A percentile compares a stretch with the other conserved stretches of the same genome.
Conservation (phyloP, 352 stramenopile species). For the Pythium phragmitis region DNA sequence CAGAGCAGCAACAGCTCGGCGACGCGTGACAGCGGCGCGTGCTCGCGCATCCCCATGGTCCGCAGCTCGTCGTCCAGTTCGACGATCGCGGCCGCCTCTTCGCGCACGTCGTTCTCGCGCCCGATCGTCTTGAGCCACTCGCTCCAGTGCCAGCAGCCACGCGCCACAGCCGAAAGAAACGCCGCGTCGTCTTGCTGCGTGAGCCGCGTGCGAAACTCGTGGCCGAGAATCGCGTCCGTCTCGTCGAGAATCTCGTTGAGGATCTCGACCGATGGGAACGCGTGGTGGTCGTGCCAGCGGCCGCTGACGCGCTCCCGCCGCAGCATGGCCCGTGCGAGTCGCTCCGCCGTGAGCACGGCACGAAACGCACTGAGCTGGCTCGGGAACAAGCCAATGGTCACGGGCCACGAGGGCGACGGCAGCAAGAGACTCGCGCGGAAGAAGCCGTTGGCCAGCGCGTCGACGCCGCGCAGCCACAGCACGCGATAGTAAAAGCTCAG, state of each 20-base stretch:
- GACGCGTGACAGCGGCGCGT: neutral
- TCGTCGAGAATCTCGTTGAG: conserved; percentile 52
- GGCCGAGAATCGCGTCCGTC: conserved; percentile 37
- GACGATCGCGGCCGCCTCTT: conserved; percentile 41
- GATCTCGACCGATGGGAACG: conserved; percentile 42
- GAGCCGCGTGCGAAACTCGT: conserved; percentile 44
- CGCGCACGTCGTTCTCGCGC: conserved; percentile 35
- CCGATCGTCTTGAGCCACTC: conserved; percentile 51
- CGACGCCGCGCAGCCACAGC: conserved; percentile 66
- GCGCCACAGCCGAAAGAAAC: conserved; percentile 39
- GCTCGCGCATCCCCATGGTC: neutral
- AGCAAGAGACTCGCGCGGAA: conserved; percentile 55
- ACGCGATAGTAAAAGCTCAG: conserved; percentile 50
- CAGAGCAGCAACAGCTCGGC: conserved; percentile 26
- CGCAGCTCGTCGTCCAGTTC: conserved; percentile 16
- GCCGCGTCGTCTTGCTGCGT: conserved; percentile 34
- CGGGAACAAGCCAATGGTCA: conserved; percentile 52
- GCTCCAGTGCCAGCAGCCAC: conserved; percentile 40
- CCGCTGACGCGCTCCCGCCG: conserved; percentile 42
- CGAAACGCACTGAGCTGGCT: conserved; percentile 55
- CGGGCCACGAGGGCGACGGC: conserved; percentile 35
- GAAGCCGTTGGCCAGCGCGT: conserved; percentile 62
- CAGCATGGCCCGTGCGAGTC: conserved; percentile 41
- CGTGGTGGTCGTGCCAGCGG: conserved; percentile 15
- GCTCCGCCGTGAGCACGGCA: conserved; percentile 57